phyloP scores from a whole-genome alignment of 768 basidiomycete genomes.

The Rubroboletus pulcherrimus region DNA sequence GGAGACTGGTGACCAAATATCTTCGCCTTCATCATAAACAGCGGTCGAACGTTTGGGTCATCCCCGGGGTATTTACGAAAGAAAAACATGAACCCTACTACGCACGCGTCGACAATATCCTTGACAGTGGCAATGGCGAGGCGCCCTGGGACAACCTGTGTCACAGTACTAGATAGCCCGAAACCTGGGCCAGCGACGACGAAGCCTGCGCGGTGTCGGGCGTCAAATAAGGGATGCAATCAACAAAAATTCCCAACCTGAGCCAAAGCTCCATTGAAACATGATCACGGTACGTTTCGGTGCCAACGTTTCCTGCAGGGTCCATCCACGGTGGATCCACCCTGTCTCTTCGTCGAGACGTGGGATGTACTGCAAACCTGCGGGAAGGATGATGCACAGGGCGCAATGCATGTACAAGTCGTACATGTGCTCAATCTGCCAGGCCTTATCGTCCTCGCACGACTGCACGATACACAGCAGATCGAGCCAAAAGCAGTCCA shows the following conservation, averaged over 20 bases:
- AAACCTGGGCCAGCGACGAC: neutral
- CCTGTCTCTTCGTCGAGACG: neutral
- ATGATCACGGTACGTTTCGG: neutral
- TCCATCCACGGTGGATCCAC: conserved; percentile 1
- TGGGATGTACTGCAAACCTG: neutral
- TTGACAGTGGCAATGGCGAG: neutral
- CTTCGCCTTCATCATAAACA: neutral
- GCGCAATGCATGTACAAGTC: neutral
- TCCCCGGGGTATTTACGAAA: neutral
- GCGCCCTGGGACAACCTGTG: neutral
- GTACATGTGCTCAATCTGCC: neutral
- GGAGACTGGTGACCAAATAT: neutral
- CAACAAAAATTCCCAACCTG: neutral
- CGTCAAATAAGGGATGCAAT: neutral
- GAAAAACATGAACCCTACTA: neutral
- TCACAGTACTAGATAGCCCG: neutral
- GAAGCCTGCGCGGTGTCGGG: neutral
- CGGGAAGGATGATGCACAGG: neutral
- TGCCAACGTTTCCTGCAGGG: neutral
- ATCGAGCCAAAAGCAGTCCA: neutral
- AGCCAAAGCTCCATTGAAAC: conserved; percentile 1
- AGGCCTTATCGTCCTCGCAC: neutral
- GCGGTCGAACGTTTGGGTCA: neutral
- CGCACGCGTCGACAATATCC: conserved; percentile 1
- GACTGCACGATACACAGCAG: neutral